phyloP scores from a whole-genome alignment of 2,329 filamentous ascomycete species.

The Aspergillus neotritici region DNA sequence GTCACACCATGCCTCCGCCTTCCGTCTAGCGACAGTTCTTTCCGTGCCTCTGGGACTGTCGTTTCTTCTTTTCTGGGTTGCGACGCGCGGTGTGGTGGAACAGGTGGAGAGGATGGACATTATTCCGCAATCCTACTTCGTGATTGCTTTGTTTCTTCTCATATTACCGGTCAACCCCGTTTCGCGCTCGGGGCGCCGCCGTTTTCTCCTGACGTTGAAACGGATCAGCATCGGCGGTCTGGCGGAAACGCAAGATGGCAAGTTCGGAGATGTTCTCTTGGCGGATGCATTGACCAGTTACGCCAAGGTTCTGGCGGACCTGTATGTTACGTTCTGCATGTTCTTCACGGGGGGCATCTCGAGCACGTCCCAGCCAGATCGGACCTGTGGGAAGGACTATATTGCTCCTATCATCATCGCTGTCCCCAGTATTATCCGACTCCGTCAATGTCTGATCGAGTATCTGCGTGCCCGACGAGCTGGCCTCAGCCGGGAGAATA shows the following conservation, averaged over 20 bases:
- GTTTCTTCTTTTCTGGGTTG: conserved; percentile 74
- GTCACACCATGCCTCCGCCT: conserved; percentile 74
- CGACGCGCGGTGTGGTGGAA: conserved; percentile 64
- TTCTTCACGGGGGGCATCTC: conserved; percentile 66
- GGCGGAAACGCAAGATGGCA: conserved; percentile 78
- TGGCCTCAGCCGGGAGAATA: conserved; percentile 45
- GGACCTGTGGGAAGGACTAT: conserved; percentile 71
- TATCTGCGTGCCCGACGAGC: conserved; percentile 64
- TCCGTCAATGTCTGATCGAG: conserved; percentile 89
- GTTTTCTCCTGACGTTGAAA: conserved; percentile 68
- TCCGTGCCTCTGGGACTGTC: conserved; percentile 65
- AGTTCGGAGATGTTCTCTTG: conserved; percentile 89
- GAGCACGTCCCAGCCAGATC: conserved; percentile 74
- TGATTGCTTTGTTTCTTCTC: conserved; percentile 65
- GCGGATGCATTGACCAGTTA: conserved; percentile 95
- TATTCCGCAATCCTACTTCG: conserved; percentile 77
- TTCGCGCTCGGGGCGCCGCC: conserved; percentile 64
- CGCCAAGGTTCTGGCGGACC: conserved; percentile 81
- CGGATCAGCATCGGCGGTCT: conserved; percentile 80
- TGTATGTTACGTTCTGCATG: conserved; percentile 89
- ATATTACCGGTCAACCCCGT: conserved; percentile 64
- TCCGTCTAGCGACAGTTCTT: conserved; percentile 74
- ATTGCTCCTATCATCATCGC: conserved; percentile 80
- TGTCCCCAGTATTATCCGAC: conserved; percentile 74
- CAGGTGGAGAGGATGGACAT: conserved; percentile 75